Evolutionary conservation across 1,139 yeast genomes (phyloP).

Genomic region (Scheffersomyces titani): DNA sequence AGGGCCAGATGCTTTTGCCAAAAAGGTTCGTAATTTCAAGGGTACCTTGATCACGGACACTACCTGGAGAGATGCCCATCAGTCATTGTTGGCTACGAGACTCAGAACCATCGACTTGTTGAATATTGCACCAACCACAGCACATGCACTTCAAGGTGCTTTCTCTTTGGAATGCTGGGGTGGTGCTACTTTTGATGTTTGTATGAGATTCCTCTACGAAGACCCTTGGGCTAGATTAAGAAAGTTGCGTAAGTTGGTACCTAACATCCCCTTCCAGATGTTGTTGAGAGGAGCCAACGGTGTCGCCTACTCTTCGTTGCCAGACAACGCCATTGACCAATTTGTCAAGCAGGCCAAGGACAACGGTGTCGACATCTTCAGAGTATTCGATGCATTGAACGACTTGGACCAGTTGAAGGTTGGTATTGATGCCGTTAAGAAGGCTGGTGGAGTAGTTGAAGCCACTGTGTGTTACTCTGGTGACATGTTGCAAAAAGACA

Average conservation of each 20-base stretch:
- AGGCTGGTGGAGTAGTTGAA: conserved; percentile 98
- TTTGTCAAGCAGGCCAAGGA: conserved; percentile 93
- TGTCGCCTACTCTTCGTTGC: conserved; percentile 95
- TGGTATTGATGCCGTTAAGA: conserved; percentile 96
- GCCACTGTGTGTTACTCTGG: conserved; percentile 99
- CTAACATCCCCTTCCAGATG: conserved; percentile 99
- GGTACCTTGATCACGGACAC: conserved; percentile 97
- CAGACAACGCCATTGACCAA: conserved; percentile 98
- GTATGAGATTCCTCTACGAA: conserved; percentile 97
- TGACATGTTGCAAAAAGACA: conserved; percentile 93
- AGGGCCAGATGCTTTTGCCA: conserved; percentile 89
- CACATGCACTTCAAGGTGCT: conserved; percentile 86
- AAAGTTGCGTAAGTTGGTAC: conserved; percentile 83
- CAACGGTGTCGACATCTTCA: conserved; percentile 94
- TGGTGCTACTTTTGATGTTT: conserved; percentile 98
- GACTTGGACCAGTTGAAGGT: conserved; percentile 95
- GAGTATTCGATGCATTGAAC: conserved; percentile 96
- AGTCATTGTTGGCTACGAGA: conserved; percentile 95
- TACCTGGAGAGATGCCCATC: conserved; percentile 99
- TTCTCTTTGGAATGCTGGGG: conserved; percentile 99
- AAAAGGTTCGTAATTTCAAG: conserved; percentile 76
- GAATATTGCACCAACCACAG: conserved; percentile 91
- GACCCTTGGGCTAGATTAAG: conserved; percentile 98
- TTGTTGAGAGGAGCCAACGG: conserved; percentile 98
- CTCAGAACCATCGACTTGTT: conserved; percentile 90